Evolutionary conservation across 768 basidiomycete species (phyloP).

Genomic region (Glaciozyma martinii): DNA sequence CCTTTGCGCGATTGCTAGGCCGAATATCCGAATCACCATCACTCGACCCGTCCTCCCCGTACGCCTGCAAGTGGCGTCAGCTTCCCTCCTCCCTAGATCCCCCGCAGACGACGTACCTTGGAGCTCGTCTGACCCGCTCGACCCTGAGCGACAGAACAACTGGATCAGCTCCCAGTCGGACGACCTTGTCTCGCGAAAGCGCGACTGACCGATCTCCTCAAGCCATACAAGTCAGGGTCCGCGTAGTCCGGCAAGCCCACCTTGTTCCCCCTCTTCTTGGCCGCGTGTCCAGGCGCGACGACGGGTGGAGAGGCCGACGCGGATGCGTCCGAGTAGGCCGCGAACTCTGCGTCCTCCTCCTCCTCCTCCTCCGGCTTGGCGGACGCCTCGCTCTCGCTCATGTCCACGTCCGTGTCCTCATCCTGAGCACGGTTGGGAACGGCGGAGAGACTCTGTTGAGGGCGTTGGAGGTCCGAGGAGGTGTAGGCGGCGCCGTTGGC

Average conservation of each 20-base stretch:
- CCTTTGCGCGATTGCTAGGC: neutral
- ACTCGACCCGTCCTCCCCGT: slow-evolving; percentile 12
- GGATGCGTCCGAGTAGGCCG: slow-evolving; percentile 25
- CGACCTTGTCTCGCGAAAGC: neutral
- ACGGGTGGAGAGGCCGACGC: slow-evolving; percentile 19
- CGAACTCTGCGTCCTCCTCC: slow-evolving; percentile 23
- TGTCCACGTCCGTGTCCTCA: neutral
- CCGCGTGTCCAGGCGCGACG: slow-evolving; percentile 1
- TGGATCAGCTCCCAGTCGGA: neutral
- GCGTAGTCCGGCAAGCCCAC: slow-evolving; percentile 14
- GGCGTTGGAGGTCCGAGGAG: neutral
- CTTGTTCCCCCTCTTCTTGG: slow-evolving; percentile 1
- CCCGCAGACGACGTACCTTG: neutral
- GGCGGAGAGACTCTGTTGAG: neutral
- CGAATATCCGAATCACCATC: slow-evolving; percentile 21
- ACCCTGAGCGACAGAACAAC: slow-evolving; percentile 7
- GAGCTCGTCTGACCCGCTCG: slow-evolving; percentile 11
- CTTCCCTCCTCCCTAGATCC: neutral
- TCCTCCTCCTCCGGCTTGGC: slow-evolving; percentile 29
- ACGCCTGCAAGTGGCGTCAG: neutral
- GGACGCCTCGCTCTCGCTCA: slow-evolving; percentile 2
- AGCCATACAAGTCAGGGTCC: slow-evolving; percentile 35
- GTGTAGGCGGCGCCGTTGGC: neutral
- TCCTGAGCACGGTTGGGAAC: neutral
- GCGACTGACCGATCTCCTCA: slow-evolving; percentile 35